A percentile compares a stretch with the other conserved stretches of the same genome.
phyloP scores from a whole-genome alignment of 2,329 filamentous ascomycete species.

The Diaporthe sp. region DNA sequence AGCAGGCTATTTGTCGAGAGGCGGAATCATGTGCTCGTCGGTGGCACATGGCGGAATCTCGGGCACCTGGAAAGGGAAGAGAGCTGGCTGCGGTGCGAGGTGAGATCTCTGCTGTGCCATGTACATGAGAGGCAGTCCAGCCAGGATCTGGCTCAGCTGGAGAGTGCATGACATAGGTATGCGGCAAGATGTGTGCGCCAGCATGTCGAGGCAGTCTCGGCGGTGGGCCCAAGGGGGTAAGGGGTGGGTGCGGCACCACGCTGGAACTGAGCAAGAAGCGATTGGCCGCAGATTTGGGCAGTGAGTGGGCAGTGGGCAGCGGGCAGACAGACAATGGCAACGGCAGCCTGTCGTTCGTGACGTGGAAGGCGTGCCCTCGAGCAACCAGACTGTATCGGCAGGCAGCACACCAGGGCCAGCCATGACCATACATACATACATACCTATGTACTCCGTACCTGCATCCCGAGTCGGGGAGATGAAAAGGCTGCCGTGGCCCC shows the following conservation, averaged over 20 bases:
- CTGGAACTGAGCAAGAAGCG: too few species aligned
- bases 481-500: background rate
- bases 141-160: background rate
- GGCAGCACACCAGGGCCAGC: background rate
- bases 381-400: background rate
- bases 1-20: slow-evolving; percentile 12
- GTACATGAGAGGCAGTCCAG: background rate
- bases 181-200: background rate
- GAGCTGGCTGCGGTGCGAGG: background rate
- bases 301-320: too few species aligned
- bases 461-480: background rate
- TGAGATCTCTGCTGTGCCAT: slow-evolving; percentile 20
- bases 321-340: background rate
- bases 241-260: background rate
- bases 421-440: background rate
- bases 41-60: slow-evolving; percentile 35
- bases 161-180: background rate
- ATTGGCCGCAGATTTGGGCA: too few species aligned
- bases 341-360: background rate
- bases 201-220: background rate
- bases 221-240: background rate
- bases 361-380: background rate
- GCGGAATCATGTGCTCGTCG: slow-evolving; percentile 33
- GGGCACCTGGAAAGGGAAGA: slow-evolving; percentile 17
- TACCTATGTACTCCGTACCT: background rate